Base-by-base conservation (phyloP, 1,284 basidiomycete genomes). In the Papiliotrema terrestris region DNA sequence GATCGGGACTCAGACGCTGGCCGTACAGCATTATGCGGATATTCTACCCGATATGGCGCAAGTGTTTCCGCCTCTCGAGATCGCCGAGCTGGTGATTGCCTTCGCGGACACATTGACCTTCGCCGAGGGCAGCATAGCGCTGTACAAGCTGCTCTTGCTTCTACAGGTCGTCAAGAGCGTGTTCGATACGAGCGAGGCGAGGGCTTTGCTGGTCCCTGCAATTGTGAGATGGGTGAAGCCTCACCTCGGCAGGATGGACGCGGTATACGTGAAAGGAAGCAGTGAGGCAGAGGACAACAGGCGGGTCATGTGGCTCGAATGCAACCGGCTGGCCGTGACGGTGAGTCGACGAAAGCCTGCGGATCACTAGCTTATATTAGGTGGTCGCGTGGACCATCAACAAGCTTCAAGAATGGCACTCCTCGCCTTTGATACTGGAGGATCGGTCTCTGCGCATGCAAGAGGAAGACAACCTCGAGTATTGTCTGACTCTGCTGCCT, bases 401-500 rank as follows among this genome's bases (percentile, higher is more conserved):
- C 76, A 89, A 88, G 71, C 78, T 98, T 14, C 91, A 95, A 71
- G 83, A 87, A 63, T 86, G 85, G 64, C 77, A 94, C 48, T 85
- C 88, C 32, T 83, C 85, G 45, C 86, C 87, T 1, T 75, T 78
- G 9, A 83, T 89, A 32, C 72, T 82, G 36, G 80, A 80, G 22
- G 85, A 91, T 67, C 83, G 83, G 19, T 78, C 79, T 50, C 76
- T 84, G 9, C 80, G 86, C 55, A 78, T 83, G 32, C 86, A 90
- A 66, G 95, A 98, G 70, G 89, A 95, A 71, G 92, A 96, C 66
- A 96, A 96, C 67, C 83, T 98, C 37, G 95, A 98, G 66, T 88
- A 85, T 69, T 79, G 96, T 47, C 75, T 98, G 23, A 85, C 88
- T n/a, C 79, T 96, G 50, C 75, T 98, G 37, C 93, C 95, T 0